Evolutionary conservation across 2,329 filamentous ascomycete species (phyloP), one percentile per base, ranked within the genome.

Genomic region (Clonostachys rosea): DNA sequence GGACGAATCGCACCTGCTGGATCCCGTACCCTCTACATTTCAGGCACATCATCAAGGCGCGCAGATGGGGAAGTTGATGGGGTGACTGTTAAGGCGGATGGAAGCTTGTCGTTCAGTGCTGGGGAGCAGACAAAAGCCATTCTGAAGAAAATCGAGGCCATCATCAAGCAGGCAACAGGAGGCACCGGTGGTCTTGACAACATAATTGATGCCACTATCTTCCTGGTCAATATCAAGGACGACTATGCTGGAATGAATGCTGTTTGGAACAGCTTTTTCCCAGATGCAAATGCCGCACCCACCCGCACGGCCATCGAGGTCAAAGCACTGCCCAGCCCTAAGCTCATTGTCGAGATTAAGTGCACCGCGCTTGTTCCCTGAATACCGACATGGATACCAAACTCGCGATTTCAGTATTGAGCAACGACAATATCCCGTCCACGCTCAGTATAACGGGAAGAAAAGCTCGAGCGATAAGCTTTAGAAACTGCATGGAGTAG

Each of bases 201-300:
- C 50, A 51, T 70, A 6, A 63, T 71, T 17, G 66, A 70, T 41
- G 56, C 67, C 5, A 63, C 65, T 11, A 65, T 73, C 13, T 73
- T 69, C 45, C 53, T 72, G 6, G 40, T 66, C 11, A 65, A 72
- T 49, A 70, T 71, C 65, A 60, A 68, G 50, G 56, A 51, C 1
- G 57, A 73, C 34, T 71, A 73, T 49, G 59, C 60, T 5, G 69
- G 63, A 14, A 71, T 72, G 68, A 71, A 73, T 45, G 68, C 69
- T 51, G 69, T 68, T 51, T 72, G 69, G 70, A 73, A 73, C 50
- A 67, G 68, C 52, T 59, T 72, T 7, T 73, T 67, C 49, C 30
- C 59, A 12, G 60, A 62, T 34, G 59, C 65, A 7, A 57, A 50
- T 2, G 58, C 53, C 44, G 69, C 68, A 2, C 69, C 69, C 6